phyloP scores from a whole-genome alignment of 306 rosid genomes.

The Benincasa hispida region DNA sequence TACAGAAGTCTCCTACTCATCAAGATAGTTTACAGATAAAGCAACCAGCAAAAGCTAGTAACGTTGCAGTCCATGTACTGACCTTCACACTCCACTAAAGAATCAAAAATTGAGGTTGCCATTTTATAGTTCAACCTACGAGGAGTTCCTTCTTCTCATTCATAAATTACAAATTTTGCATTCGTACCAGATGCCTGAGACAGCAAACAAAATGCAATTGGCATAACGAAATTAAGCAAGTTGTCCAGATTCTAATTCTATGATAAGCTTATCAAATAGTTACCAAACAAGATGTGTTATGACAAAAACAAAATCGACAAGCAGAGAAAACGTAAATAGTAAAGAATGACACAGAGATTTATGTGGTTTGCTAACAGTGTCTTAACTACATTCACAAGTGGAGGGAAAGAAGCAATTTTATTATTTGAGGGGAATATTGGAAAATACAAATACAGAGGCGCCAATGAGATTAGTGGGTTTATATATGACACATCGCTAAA shows the following conservation, averaged over 20 bases:
- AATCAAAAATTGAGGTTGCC: neutral
- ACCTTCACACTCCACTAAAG: neutral
- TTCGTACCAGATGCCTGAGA: constrained; percentile 55
- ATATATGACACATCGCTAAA: too few relatives aligned
- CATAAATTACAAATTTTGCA: constrained; percentile 11
- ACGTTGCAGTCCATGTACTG: neutral
- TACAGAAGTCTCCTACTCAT: neutral
- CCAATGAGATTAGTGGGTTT: too few relatives aligned
- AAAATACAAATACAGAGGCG: too few relatives aligned
- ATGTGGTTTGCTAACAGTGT: too few relatives aligned
- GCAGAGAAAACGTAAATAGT: too few relatives aligned
- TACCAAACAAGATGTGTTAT: neutral
- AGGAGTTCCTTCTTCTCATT: neutral
- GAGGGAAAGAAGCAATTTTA: too few relatives aligned
- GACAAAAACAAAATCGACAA: too few relatives aligned
- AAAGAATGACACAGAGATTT: too few relatives aligned
- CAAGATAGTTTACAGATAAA: neutral
- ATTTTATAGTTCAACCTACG: neutral
- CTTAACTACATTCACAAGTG: too few relatives aligned
- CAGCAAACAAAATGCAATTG: constrained; percentile 6
- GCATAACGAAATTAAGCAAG: neutral
- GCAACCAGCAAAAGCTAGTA: neutral
- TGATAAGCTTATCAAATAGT: neutral
- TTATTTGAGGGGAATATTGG: too few relatives aligned
- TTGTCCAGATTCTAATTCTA: neutral